These are phyloP conservation scores for Fusarium bactridioides DNA, from an alignment of 2,329 filamentous ascomycete genomes.

Conservation along the genomic window DNA sequence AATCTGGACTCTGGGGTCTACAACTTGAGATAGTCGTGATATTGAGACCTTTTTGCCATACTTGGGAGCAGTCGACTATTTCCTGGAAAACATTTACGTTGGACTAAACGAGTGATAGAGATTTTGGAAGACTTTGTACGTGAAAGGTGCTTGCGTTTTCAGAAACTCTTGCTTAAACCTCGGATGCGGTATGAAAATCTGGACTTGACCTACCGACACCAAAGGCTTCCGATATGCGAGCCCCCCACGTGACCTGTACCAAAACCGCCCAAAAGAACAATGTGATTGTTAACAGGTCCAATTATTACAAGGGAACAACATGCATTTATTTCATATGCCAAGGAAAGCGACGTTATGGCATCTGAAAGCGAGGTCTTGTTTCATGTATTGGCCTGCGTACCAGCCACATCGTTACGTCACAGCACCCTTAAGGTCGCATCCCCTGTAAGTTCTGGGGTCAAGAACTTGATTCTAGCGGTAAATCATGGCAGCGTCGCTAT, in stretches of 20 bases:
- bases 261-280: neutral
- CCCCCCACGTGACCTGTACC: neutral
- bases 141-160: neutral
- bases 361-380: neutral
- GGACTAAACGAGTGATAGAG: too few species aligned
- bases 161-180: neutral
- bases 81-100: too few species aligned
- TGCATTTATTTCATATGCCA: neutral
- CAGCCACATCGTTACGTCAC: conserved; percentile 15
- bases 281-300: neutral
- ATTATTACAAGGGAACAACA: neutral
- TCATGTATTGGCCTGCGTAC: neutral
- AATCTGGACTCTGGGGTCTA: too few species aligned
- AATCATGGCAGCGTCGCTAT: conserved; percentile 25
- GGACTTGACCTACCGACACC: neutral
- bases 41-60: neutral
- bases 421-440: neutral
- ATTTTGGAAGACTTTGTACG: neutral
- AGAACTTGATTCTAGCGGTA: conserved; percentile 14
- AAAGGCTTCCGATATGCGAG: neutral
- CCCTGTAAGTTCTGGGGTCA: neutral
- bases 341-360: neutral
- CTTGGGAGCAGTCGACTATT: neutral
- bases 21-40: neutral
- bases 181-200: neutral